A percentile compares a stretch with the other conserved stretches of the same genome.
Conservation (phyloP, 1,139 yeast species). For the Pichia sp. region DNA sequence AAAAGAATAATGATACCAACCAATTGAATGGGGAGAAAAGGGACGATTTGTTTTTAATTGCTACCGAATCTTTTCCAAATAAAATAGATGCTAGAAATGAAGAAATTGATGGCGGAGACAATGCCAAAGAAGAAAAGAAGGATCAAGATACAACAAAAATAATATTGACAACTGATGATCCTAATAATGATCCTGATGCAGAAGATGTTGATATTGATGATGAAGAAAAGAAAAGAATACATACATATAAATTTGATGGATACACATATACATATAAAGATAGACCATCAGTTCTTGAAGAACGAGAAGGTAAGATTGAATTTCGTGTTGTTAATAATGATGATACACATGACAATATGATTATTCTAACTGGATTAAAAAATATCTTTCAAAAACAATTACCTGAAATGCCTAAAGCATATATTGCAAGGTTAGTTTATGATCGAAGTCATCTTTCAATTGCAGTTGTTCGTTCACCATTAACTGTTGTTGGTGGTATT, state of each 20-base stretch:
- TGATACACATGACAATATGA: conserved; percentile 76
- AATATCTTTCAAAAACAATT: conserved; percentile 94
- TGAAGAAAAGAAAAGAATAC: conserved; percentile 49
- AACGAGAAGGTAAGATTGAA: conserved; percentile 83
- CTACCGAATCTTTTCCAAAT: too few relatives aligned
- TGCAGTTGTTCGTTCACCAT: conserved; percentile 89
- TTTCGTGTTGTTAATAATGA: conserved; percentile 95
- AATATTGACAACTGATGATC: conserved; percentile 1
- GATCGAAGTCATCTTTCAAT: conserved; percentile 91
- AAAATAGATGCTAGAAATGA: too few relatives aligned
- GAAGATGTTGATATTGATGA: conserved; percentile 31
- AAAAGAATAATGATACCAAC: too few relatives aligned
- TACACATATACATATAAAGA: conserved; percentile 81
- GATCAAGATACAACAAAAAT: too few relatives aligned
- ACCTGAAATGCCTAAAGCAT: conserved; percentile 98
- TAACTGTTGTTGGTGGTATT: conserved; percentile 96
- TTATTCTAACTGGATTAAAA: conserved; percentile 89
- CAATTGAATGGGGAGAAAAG: too few relatives aligned
- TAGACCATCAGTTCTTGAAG: conserved; percentile 90
- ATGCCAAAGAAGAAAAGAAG: neutral
- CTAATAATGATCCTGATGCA: conserved; percentile 1
- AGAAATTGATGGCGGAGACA: too few relatives aligned
- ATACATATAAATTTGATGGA: conserved; percentile 63
- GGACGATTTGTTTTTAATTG: too few relatives aligned
- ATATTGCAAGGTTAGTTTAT: conserved; percentile 88